Percentiles rank a stretch among this genome's conserved stretches.
Conservation (phyloP, 495 filamentous ascomycete genomes). For the Penicillium pancosmium region DNA sequence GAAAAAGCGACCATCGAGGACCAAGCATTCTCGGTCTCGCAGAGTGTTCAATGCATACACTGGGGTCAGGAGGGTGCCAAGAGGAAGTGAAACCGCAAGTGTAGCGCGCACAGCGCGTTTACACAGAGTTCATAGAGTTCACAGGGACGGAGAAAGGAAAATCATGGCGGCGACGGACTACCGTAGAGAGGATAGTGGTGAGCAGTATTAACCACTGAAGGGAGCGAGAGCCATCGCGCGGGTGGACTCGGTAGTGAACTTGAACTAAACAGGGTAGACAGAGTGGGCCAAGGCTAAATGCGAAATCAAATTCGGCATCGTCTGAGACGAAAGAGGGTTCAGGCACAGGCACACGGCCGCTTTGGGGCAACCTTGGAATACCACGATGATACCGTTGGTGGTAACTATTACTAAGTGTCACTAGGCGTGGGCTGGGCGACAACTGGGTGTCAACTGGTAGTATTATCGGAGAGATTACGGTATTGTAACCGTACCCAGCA, state of each 20-base stretch:
- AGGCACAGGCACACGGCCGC: constrained; percentile 20
- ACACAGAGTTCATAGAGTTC: constrained; percentile 1
- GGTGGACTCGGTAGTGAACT: constrained; percentile 6
- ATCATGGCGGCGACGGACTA: neutral
- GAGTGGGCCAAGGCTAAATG: constrained; percentile 4
- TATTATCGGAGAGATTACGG: neutral
- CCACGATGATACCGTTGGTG: neutral
- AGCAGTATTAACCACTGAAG: neutral
- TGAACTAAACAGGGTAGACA: neutral
- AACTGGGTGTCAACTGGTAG: neutral
- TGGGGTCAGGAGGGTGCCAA: neutral
- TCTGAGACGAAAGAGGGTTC: constrained; percentile 13
- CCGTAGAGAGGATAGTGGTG: neutral
- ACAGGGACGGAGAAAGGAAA: neutral
- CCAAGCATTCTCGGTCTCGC: constrained; percentile 1
- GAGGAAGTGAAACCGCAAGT: neutral
- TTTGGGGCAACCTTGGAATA: constrained; percentile 10
- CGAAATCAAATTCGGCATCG: neutral
- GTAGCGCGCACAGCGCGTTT: constrained; percentile 33
- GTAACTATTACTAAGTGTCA: too few relatives aligned
- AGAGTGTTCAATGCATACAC: neutral
- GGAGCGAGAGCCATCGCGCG: too few relatives aligned
- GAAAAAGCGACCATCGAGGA: constrained; percentile 6
- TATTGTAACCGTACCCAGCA: neutral
- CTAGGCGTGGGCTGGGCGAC: too few relatives aligned